A percentile compares a stretch with the other conserved stretches of the same genome.
Conservation (phyloP, 306 rosid genomes). For the Lablab purpureus region DNA sequence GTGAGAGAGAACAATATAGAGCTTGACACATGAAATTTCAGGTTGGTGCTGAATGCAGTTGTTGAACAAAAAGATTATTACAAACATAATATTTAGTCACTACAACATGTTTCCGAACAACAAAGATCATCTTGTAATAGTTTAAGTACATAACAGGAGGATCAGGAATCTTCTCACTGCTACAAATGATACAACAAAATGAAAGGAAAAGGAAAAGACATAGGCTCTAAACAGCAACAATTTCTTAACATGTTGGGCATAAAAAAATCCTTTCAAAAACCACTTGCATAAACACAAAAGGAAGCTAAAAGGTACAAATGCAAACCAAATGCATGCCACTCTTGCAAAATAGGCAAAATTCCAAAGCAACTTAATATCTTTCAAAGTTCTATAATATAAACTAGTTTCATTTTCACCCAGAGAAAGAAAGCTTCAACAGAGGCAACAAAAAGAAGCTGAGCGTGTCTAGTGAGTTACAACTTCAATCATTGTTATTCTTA, state of each 20-base stretch:
- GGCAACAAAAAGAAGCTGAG: neutral
- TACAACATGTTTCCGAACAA: neutral
- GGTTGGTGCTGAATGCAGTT: neutral
- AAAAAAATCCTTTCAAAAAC: neutral
- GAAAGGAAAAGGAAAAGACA: neutral
- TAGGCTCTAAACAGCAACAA: neutral
- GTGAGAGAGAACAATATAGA: neutral
- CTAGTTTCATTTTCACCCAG: neutral
- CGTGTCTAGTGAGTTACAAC: too few relatives aligned
- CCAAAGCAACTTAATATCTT: neutral
- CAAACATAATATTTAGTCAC: constrained; percentile 6
- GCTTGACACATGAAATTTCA: neutral
- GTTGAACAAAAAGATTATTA: constrained; percentile 12
- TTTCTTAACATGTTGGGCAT: neutral
- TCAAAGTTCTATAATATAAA: neutral
- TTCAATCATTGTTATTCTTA: too few relatives aligned
- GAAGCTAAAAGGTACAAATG: neutral
- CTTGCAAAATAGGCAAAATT: neutral
- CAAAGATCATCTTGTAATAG: neutral
- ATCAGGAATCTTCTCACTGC: neutral
- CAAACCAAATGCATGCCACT: neutral
- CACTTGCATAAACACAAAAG: neutral
- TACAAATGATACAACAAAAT: neutral
- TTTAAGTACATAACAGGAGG: neutral
- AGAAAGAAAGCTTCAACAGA: constrained; percentile 2